Evolutionary conservation across 768 basidiomycete genomes (phyloP), one percentile per base, ranked within the genome.

Genomic region (Xerocomus potaroensis): DNA sequence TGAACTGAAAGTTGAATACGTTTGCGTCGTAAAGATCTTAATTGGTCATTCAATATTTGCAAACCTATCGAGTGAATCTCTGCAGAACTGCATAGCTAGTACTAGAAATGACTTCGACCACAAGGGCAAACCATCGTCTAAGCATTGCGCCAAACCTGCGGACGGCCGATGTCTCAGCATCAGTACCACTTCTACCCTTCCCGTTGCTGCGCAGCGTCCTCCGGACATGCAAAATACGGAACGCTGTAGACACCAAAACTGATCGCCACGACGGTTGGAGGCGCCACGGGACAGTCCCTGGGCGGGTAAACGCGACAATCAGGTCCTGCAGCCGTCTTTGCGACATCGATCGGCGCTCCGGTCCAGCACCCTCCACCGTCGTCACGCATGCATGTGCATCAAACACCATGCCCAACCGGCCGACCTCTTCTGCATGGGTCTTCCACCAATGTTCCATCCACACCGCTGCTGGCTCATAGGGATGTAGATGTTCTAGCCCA

Each of bases 401-500:
- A 39, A 51, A 51, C 21, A 3, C 12, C 47, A 43, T 38, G 2
- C 46, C 47, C 19, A 43, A 9, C n/a, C 16, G 35, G 4, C 3
- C n/a, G n/a, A 48, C 10, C n/a, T 27, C 41, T 2, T 8, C 12
- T 16, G n/a, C 30, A 19, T 48, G 37, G 2, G 16, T 26, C 3
- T 18, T 14, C 46, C 46, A 48, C 46, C 50, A 51, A 16, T 7
- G 9, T 14, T 50, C 45, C 49, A 50, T 50, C 7, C 47, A 40
- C 14, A 27, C 26, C 12, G 3, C 35, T 1, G 35, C 4, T n/a
- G 15, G 30, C 19, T 37, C 49, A 18, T 44, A 14, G 2, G 31
- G 30, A 14, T 44, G 15, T 3, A 38, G 30, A 36, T 42, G 19
- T 8, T 38, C 49, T 27, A 70, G 56, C 18, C 67, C 69, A 3